Base-by-base conservation (phyloP, 148 eudicot species). In the Talinum fruticosum region DNA sequence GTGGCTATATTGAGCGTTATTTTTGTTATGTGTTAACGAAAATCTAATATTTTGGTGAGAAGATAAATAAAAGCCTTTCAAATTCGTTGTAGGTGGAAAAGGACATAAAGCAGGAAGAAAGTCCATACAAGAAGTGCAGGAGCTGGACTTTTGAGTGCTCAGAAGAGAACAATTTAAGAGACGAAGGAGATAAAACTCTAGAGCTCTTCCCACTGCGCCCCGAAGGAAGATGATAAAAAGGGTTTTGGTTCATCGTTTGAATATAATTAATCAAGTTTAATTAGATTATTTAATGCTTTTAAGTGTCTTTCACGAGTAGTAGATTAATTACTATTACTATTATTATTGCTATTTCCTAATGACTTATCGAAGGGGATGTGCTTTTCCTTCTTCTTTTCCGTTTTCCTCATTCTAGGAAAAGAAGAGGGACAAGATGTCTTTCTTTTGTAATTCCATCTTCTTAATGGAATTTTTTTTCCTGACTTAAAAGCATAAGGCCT, bases 161-260 rank as follows among this genome's bases (percentile, higher is more conserved):
- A 14, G 86, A 86, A 29, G 85, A 82, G 23, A 81, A 84, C 6
- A 64, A 69, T 33, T 73, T 49, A 59, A 81, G 70, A 32, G 82
- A 84, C 38, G 90, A 73, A 45, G 90, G 79, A 76, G 84, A 87
- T 76, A 87, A 85, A 78, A 95, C 97, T 74, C 89, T 95, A 37
- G 87, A 93, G 82, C 93, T 93, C 72, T 93, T 93, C 83, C 98
- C 98, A 69, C 82, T 93, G 71, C 96, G 88, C 76, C 98, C 98
- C 1, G 98, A 93, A 87, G 80, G 89, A 69, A 84, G 83, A 90
- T 88, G 79, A 85, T 76, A 41, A 78, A 49, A 6, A 38, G 4
- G 28, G 47, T 65, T 59, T 6, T 8, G 54, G 26, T 34, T 67
- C 16, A 53, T 18, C 37, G 65, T 24, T 59, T 21, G 32, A 33